Evolutionary conservation across 768 basidiomycete genomes (phyloP), one percentile per base, ranked within the genome.

Genomic region (Basidioascus undulatus): DNA sequence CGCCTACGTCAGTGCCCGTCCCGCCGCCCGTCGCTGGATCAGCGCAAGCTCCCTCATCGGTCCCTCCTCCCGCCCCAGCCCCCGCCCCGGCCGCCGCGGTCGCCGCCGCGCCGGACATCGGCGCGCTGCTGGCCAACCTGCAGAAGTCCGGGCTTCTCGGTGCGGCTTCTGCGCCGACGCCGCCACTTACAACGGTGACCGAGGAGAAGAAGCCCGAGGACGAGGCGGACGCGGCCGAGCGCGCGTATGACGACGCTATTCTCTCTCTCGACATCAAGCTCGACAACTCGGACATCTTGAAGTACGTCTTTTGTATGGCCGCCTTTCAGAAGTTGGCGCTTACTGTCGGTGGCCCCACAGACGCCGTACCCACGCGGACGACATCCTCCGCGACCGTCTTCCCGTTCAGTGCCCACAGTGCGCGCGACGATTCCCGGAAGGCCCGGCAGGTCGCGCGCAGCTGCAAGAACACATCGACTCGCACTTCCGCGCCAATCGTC

Each of bases 401-500:
- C 67, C 74, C 19, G 62, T 70, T 26, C 77, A 84, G 60, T 98
- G 89, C 66, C 83, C 76, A 60, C 87, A 94, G 53, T 98, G 89
- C 62, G 81, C 78, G 15, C 60, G 80, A 40, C 75, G 89, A 33
- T 89, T 87, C 58, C 62, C 76, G 36, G 79, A 81, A 49, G 71
- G 69, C 24, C 54, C 61, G 21, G 51, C 63, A 40, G 84, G 80
- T 45, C 81, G 75, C 61, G 75, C 72, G 55, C 65, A 61, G 30
- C 67, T 86, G 65, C 71, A 87, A 50, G 71, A 74, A 43, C 92
- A 98, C 55, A 66, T 96, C 51, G 89, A 98, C 56, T 78, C 81
- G 76, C 89, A 98, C 58, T 94, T 92, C 61, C 68, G 74, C 55
- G 77, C 89, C 55, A 96, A 94, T 53, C 70, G 76, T 44, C 79